phyloP scores from a whole-genome alignment of 805 yeast genomes.

The Candida fluviatilis region DNA sequence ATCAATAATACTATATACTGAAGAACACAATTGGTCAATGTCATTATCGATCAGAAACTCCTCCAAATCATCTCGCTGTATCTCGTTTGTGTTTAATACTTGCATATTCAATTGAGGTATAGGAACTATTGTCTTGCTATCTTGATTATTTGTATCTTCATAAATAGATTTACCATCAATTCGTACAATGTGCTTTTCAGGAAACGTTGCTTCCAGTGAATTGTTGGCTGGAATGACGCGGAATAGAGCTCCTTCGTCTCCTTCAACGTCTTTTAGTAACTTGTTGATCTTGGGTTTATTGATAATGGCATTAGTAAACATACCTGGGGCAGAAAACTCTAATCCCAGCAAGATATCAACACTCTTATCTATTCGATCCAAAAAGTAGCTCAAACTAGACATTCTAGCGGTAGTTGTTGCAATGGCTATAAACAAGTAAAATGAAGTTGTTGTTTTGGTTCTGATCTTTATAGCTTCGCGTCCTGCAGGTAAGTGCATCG shows the following conservation, averaged over 20 bases:
- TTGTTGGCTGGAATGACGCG: slow-evolving; percentile 24
- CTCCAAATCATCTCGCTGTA: neutral
- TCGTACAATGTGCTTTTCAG: slow-evolving; percentile 38
- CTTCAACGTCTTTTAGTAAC: slow-evolving; percentile 57
- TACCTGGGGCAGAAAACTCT: slow-evolving; percentile 54
- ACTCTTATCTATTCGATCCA: slow-evolving; percentile 34
- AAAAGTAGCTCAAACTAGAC: slow-evolving; percentile 19
- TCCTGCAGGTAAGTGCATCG: no score
- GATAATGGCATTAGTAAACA: slow-evolving; percentile 61
- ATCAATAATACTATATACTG: neutral
- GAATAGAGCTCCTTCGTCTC: slow-evolving; percentile 49
- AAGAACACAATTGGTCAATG: slow-evolving; percentile 2
- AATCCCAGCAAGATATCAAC: slow-evolving; percentile 38
- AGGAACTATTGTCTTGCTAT: slow-evolving; percentile 23
- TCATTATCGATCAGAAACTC: neutral
- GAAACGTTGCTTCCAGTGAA: neutral
- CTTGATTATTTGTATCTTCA: slow-evolving; percentile 20
- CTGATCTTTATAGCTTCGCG: no score
- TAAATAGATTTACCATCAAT: slow-evolving; percentile 45
- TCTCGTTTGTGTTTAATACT: neutral
- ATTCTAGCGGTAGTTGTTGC: slow-evolving; percentile 6
- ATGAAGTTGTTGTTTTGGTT: slow-evolving; percentile 1
- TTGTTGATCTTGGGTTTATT: slow-evolving; percentile 49
- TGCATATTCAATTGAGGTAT: slow-evolving; percentile 18
- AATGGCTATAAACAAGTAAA: no score